A percentile compares a stretch with the other conserved stretches of the same genome.
Conservation (phyloP, 768 basidiomycete genomes). For the Boletus pseudo-olivaceus region DNA sequence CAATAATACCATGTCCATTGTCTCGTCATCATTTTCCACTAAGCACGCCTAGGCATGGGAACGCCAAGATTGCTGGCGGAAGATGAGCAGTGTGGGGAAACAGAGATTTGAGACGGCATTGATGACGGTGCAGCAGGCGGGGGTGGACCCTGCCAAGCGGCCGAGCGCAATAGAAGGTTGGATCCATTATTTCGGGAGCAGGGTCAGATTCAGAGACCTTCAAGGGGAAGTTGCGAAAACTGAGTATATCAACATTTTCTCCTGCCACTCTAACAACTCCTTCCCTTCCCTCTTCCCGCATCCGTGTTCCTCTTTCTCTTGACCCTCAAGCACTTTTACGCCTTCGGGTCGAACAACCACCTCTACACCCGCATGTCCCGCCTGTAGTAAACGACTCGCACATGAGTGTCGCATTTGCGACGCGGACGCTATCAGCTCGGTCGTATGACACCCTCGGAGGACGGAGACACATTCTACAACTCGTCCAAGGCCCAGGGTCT, state of each 20-base stretch:
- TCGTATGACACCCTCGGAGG: no score
- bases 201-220: background rate
- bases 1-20: background rate
- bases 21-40: background rate
- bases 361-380: slow-evolving; percentile 56
- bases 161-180: no score
- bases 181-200: no score
- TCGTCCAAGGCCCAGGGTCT: no score
- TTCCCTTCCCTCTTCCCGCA: slow-evolving; percentile 25
- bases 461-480: no score
- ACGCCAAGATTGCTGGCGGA: background rate
- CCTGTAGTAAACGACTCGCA: no score
- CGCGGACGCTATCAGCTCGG: no score
- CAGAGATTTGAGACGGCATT: slow-evolving; percentile 23
- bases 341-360: slow-evolving; percentile 13
- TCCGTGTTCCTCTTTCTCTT: slow-evolving; percentile 43
- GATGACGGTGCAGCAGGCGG: background rate
- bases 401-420: no score
- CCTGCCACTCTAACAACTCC: slow-evolving; percentile 1
- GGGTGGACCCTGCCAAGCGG: no score
- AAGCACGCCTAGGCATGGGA: background rate
- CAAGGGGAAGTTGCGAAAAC: background rate
- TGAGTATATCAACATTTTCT: slow-evolving; percentile 9
- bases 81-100: background rate
- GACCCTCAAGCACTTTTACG: slow-evolving; percentile 42